Evolutionary conservation across 1,139 yeast genomes (phyloP).

Genomic region (Geotrichum cucujoidarum): DNA sequence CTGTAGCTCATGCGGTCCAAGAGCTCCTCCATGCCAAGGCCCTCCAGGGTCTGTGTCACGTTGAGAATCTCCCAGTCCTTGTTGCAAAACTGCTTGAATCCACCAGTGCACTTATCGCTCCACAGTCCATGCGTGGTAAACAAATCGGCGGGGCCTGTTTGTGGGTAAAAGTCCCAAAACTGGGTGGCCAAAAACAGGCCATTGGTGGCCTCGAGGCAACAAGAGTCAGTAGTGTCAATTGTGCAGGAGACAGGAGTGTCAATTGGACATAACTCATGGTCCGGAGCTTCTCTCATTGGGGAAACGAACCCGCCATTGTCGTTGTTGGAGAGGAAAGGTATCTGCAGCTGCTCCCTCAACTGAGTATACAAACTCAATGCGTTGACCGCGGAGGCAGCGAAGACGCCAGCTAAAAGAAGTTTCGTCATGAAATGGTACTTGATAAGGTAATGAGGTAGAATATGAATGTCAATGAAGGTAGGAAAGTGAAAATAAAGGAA

Average conservation of each 20-base stretch:
- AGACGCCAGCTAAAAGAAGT: background rate
- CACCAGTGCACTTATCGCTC: constrained; percentile 80
- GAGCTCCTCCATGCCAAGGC: constrained; percentile 49
- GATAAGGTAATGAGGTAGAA: too few relatives aligned
- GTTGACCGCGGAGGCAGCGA: background rate
- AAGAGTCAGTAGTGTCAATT: constrained; percentile 39
- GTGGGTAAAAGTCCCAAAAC: constrained; percentile 89
- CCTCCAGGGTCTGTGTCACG: constrained; percentile 50
- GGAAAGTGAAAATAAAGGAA: background rate
- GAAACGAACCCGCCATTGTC: background rate
- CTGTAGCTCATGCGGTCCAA: constrained; percentile 51
- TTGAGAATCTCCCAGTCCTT: constrained; percentile 50
- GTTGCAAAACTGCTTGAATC: constrained; percentile 74
- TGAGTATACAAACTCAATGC: background rate
- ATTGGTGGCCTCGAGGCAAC: constrained; percentile 88
- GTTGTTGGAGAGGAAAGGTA: background rate
- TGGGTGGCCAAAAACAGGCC: constrained; percentile 84
- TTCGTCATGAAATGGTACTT: background rate
- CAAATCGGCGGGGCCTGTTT: constrained; percentile 68
- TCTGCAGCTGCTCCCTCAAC: background rate
- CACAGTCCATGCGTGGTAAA: constrained; percentile 85
- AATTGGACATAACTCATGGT: constrained; percentile 50
- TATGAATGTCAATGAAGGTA: background rate
- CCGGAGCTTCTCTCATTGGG: constrained; percentile 16
- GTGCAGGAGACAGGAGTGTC: constrained; percentile 66